Evolutionary conservation across 331 rosid genomes (phyloP).

Genomic region (Phaseolus coccineus): DNA sequence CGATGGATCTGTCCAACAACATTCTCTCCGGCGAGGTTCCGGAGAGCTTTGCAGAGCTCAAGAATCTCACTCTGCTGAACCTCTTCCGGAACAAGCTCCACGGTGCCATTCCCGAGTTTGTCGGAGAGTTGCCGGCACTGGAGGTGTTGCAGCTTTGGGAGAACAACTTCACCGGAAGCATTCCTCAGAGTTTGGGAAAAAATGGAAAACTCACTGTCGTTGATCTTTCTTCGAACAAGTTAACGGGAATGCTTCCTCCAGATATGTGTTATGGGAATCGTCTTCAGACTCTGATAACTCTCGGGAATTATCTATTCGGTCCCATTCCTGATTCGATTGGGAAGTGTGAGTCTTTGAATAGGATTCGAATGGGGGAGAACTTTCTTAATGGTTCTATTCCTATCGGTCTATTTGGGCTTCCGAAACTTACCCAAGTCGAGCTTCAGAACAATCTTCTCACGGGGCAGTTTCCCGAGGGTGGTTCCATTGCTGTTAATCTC

Average conservation of each 20-base stretch:
- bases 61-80: conserved; percentile 76
- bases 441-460: conserved; percentile 78
- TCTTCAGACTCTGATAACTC: conserved; percentile 77
- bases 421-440: conserved; percentile 79
- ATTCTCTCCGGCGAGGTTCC: conserved; percentile 80
- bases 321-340: conserved; percentile 91
- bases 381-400: conserved; percentile 91
- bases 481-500: conserved; percentile 57
- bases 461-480: conserved; percentile 67
- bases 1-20: conserved; percentile 90
- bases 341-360: conserved; percentile 65
- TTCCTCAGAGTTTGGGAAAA: conserved; percentile 74
- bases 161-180: conserved; percentile 85
- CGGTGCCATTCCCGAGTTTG: conserved; percentile 87
- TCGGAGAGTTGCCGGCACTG: conserved; percentile 75
- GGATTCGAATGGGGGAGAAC: conserved; percentile 89
- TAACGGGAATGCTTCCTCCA: conserved; percentile 81
- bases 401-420: conserved; percentile 73
- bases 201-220: conserved; percentile 71
- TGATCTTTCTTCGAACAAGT: conserved; percentile 89
- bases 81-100: conserved; percentile 86
- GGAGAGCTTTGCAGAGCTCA: conserved; percentile 63
- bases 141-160: conserved; percentile 92
- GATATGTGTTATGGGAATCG: conserved; percentile 72
- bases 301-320: conserved; percentile 79